phyloP scores from a whole-genome alignment of 1,139 yeast genomes.

The Debaryomycetaceae sp. region DNA sequence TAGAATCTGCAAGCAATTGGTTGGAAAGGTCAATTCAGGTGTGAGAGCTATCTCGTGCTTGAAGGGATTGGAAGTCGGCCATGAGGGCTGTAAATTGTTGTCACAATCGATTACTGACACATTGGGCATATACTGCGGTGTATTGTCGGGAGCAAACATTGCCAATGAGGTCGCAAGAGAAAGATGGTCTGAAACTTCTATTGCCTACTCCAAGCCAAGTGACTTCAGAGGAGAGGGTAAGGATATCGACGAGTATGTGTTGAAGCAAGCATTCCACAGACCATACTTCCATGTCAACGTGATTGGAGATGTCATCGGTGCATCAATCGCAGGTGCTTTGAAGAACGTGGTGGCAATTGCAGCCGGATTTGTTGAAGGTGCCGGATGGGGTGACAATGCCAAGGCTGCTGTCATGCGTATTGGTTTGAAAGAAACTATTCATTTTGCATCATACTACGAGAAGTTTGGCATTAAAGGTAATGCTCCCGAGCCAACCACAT shows the following conservation, averaged over 20 bases:
- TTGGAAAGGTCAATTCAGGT: slow-evolving; percentile 35
- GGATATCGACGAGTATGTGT: slow-evolving; percentile 39
- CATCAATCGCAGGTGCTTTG: slow-evolving; percentile 49
- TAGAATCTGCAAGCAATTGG: slow-evolving; percentile 33
- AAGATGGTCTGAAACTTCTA: slow-evolving; percentile 50
- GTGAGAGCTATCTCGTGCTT: slow-evolving; percentile 47
- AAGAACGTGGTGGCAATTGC: slow-evolving; percentile 48
- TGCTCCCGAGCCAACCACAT: slow-evolving; percentile 35
- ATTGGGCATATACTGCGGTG: slow-evolving; percentile 45
- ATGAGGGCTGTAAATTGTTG: slow-evolving; percentile 43
- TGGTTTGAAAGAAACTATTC: slow-evolving; percentile 43
- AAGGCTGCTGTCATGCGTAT: slow-evolving; percentile 50
- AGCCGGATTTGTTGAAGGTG: slow-evolving; percentile 48
- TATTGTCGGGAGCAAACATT: slow-evolving; percentile 47
- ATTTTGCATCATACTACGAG: slow-evolving; percentile 40
- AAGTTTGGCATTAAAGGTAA: slow-evolving; percentile 40
- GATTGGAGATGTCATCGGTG: slow-evolving; percentile 47
- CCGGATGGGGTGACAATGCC: slow-evolving; percentile 52
- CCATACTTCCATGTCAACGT: slow-evolving; percentile 48
- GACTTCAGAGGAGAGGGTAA: slow-evolving; percentile 41
- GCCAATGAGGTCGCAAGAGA: slow-evolving; percentile 48
- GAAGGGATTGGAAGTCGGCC: slow-evolving; percentile 46
- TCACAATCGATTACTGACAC: slow-evolving; percentile 41
- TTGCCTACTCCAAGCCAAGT: slow-evolving; percentile 39
- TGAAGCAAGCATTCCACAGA: slow-evolving; percentile 46